Base-by-base conservation (phyloP, 2,329 filamentous ascomycete genomes). In the Clonostachys rhizophaga region DNA sequence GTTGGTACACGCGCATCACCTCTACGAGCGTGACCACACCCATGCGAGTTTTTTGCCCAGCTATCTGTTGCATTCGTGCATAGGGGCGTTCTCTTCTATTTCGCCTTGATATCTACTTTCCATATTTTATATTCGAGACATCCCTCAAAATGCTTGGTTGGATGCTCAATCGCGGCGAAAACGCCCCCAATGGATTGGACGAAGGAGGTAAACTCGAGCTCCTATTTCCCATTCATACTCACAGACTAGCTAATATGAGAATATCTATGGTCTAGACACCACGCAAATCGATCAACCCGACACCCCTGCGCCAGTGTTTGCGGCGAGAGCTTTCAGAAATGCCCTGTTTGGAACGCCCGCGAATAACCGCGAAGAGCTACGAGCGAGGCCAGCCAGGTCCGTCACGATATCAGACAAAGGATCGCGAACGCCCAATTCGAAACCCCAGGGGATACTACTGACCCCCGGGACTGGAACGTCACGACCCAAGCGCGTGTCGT, bases 271-370 rank as follows among this genome's bases (percentile, higher is more conserved):
- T 30, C 17, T 44, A 71, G 69, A 73, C 42, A 71, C 56, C 4
- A 72, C 72, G 1, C 74, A 76, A 50, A 54, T 77, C 39, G 81
- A 86, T 14, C 70, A 71, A 34, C 81, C 82, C 37, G 82, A 86
- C 54, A 86, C 83, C 14, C 83, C 83, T 7, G 83, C 80, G 0
- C 82, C 83, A 3, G 76, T 86, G 0, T 86, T 86, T 58, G 83
- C 82, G 3, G 82, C 82, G 36, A 75, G 83, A 49, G 83, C 83
- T 6, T 69, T 86, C 57, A 84, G 79, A 55, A 81, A 75, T 54
- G 82, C 79, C 24, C 63, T 86, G 42, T 86, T 85, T 55, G 83
- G 83, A 39, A 81, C 79, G 5, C 78, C 81, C 69, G 13, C 64
- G 67, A 44, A 59, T 59, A 13, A 11, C 36, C 59, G 60, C 42